Conservation (phyloP, 257 asterid genomes). For the Petunia secreta region DNA sequence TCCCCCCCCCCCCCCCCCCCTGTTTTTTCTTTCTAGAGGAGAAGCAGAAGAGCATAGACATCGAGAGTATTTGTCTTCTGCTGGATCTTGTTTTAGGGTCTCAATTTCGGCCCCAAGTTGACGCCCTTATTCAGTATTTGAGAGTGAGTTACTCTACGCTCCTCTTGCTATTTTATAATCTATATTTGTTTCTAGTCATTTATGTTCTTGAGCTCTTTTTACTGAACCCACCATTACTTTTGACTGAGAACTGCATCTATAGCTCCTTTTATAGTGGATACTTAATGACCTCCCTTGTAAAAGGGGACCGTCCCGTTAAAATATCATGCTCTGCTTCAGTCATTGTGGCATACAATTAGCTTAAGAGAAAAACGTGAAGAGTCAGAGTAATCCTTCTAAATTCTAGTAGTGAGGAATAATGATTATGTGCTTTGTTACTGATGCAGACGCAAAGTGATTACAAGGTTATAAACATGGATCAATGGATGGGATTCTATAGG, state of each 20-base stretch:
- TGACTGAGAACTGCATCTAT: neutral
- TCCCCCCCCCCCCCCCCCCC: slow-evolving; percentile 31
- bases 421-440: slow-evolving; percentile 11
- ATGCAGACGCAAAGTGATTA: slow-evolving; percentile 76
- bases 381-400: neutral
- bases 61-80: slow-evolving; percentile 72
- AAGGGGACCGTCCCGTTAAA: neutral
- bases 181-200: neutral
- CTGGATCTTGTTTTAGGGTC: slow-evolving; percentile 70
- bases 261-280: slow-evolving; percentile 9
- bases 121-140: slow-evolving; percentile 56
- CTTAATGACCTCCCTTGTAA: slow-evolving; percentile 1
- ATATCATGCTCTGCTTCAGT: neutral
- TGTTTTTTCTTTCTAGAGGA: slow-evolving; percentile 56
- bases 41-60: slow-evolving; percentile 84
- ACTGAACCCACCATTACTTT: neutral
- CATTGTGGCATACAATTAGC: neutral
- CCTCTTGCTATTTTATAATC: slow-evolving; percentile 16
- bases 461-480: slow-evolving; percentile 88
- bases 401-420: neutral
- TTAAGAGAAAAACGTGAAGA: neutral
- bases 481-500: slow-evolving; percentile 87
- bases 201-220: slow-evolving; percentile 2
- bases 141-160: slow-evolving; percentile 48
- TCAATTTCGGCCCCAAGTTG: slow-evolving; percentile 65